phyloP scores from a whole-genome alignment of 768 basidiomycete genomes.

The Tulasnella calospora region DNA sequence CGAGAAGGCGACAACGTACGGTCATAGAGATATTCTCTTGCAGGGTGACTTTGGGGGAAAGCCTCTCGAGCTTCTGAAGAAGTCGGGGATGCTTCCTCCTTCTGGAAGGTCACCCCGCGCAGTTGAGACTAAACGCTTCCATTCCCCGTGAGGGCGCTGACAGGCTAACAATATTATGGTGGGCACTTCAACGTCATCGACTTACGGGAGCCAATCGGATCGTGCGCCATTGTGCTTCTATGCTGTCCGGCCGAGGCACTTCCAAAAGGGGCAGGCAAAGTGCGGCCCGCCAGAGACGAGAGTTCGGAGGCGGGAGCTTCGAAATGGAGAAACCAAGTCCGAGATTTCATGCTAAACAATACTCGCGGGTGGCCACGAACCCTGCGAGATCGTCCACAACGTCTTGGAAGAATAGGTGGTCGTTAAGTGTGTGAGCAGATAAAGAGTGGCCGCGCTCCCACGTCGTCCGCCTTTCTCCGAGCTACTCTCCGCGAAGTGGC shows the following conservation, averaged over 20 bases:
- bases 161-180: background rate
- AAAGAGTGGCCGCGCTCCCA: background rate
- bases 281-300: background rate
- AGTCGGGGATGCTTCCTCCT: background rate
- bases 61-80: background rate
- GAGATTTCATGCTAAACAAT: background rate
- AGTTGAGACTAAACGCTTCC: constrained; percentile 5
- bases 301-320: background rate
- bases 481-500: background rate
- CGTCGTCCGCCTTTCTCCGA: background rate
- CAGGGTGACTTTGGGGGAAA: constrained; percentile 7
- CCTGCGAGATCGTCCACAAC: background rate
- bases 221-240: background rate
- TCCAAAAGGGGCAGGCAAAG: background rate
- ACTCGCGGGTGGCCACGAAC: background rate
- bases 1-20: background rate
- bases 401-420: background rate
- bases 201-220: background rate
- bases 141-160: background rate
- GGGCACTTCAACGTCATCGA: background rate
- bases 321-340: constrained; percentile 2
- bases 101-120: constrained; percentile 1
- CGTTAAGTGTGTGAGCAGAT: background rate
- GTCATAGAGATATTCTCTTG: background rate
- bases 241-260: background rate